Evolutionary conservation across 192 early-diverging fungal genomes (phyloP), one percentile per base, ranked within the genome.

Genomic region (Rhizophagus sp.): DNA sequence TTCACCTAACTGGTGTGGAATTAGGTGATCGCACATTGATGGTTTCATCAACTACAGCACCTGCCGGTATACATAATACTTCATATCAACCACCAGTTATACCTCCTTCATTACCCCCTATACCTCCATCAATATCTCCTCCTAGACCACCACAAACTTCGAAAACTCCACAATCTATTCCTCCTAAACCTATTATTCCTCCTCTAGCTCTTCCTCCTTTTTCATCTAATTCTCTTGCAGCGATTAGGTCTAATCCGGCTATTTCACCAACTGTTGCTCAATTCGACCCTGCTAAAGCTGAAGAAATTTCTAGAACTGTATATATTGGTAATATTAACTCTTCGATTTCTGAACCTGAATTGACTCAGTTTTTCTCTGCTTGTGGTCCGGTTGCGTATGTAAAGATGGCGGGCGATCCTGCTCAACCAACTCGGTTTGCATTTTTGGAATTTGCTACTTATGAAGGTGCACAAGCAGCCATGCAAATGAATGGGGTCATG

Each of bases 381-480:
- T 92, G 90, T 81, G 94, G 94, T 0, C 89, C 89, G 4, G 89
- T 94, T 5, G 87, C 89, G 7, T 90, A 89, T 64, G 88, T 93
- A 24, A 94, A 94, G 70, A 91, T 95, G 89, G 93, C 94, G 0
- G 94, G 94, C 1, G 92, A 94, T 75, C 88, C 86, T 11, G 76
- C 85, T 39, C 90, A 92, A 81, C 85, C 87, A 0, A 91, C 89
- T 24, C 63, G 94, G 17, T 95, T 93, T 88, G 92, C 94, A 7
- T 95, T 95, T 81, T 84, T 95, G 49, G 93, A 94, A 88, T 95
- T 94, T 88, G 92, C 88, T 0, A 88, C 87, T 25, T 75, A 84
- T 47, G 88, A 86, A 10, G 85, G 80, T 4, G 90, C 91, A 8
- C 85, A 89, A 62, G 81, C 82, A 12, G 94, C 92, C 2, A 81